These are phyloP conservation scores for Malus sylvestris DNA, from an alignment of 306 rosid species.

Conservation along the genomic window DNA sequence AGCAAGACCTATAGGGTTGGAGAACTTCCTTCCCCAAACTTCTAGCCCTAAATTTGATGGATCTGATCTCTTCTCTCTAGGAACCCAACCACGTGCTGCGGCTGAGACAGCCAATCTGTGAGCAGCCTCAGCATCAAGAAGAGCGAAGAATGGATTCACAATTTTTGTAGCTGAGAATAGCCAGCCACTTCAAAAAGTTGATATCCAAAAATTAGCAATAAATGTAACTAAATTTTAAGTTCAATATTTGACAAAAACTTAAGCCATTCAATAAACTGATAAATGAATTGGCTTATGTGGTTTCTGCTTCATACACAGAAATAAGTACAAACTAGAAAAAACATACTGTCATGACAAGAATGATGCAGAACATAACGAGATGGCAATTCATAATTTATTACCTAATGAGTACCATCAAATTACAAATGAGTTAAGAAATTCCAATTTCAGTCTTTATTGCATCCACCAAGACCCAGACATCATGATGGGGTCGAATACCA, in stretches of 20 bases:
- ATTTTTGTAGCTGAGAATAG: conserved; percentile 88
- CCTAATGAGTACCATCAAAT: not conserved
- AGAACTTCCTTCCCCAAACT: conserved; percentile 98
- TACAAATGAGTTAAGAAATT: too few species aligned
- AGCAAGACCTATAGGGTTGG: conserved; percentile 93
- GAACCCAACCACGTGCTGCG: conserved; percentile 96
- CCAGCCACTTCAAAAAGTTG: conserved; percentile 73
- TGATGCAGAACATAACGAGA: not conserved
- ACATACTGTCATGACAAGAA: not conserved
- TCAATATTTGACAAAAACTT: conserved; percentile 5
- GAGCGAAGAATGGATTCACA: conserved; percentile 85
- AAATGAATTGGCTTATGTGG: not conserved
- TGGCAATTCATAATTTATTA: not conserved
- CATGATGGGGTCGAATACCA: too few species aligned
- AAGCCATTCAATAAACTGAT: not conserved
- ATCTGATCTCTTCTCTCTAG: conserved; percentile 88
- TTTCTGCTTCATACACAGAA: not conserved
- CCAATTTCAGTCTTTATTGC: too few species aligned
- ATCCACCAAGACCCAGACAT: too few species aligned
- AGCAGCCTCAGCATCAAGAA: conserved; percentile 86
- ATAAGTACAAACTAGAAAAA: not conserved
- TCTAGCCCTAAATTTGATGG: conserved; percentile 60
- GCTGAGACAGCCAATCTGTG: conserved; percentile 81
- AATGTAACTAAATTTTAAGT: conserved; percentile 7
- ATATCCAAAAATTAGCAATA: conserved; percentile 25